Conservation (phyloP, 495 filamentous ascomycete species). For the Hyaloscypha variabilis region DNA sequence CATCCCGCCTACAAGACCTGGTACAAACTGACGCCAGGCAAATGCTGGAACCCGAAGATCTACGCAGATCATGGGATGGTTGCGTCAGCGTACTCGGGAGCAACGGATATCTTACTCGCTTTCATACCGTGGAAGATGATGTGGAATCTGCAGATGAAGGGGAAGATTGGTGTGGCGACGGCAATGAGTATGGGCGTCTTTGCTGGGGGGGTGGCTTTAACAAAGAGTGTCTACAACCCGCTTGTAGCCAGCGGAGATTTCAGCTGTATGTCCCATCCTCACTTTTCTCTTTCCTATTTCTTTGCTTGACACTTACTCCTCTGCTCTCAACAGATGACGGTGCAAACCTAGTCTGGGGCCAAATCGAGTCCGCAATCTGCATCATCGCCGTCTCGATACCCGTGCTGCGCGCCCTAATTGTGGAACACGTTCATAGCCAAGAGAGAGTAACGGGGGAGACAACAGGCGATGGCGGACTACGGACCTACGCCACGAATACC, state of each 20-base stretch:
- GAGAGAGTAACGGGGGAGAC: too few species aligned
- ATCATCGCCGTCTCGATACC: constrained; percentile 2
- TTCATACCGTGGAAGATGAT: constrained; percentile 39
- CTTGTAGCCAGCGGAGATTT: too few species aligned
- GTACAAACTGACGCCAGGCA: constrained; percentile 32
- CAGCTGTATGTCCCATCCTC: too few species aligned
- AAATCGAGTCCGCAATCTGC: constrained; percentile 8
- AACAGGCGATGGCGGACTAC: too few species aligned
- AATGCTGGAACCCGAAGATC: constrained; percentile 37
- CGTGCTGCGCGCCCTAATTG: neutral
- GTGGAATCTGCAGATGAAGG: constrained; percentile 39
- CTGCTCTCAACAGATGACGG: neutral
- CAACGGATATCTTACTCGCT: constrained; percentile 40
- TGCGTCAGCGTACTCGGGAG: constrained; percentile 35
- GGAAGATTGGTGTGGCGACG: constrained; percentile 41
- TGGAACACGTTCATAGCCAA: too few species aligned
- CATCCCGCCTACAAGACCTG: constrained; percentile 38
- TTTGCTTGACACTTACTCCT: too few species aligned
- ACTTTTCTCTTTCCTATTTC: too few species aligned
- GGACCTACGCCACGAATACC: too few species aligned
- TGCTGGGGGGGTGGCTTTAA: too few species aligned
- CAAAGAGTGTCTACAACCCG: too few species aligned
- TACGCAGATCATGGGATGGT: neutral
- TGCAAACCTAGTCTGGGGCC: neutral
- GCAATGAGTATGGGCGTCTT: constrained; percentile 45